phyloP scores from a whole-genome alignment of 2,329 filamentous ascomycete species.

The Plenodomus biglobosus region DNA sequence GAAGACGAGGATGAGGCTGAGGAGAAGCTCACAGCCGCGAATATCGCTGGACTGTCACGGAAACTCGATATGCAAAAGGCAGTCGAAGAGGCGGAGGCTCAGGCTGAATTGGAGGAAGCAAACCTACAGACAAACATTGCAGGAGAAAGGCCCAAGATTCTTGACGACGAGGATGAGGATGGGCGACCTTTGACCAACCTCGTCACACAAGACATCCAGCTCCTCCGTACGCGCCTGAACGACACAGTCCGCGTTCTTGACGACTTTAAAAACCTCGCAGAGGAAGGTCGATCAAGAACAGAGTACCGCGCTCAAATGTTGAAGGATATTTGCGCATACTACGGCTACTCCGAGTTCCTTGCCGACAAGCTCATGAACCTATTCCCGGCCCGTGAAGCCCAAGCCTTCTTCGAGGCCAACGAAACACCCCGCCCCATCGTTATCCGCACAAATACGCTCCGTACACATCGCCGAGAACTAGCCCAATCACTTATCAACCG shows the following conservation, averaged over 20 bases:
- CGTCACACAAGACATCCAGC: conserved; percentile 79
- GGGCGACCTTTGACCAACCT: conserved; percentile 61
- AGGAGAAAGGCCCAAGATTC: conserved; percentile 63
- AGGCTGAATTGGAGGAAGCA: conserved; percentile 81
- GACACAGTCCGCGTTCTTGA: conserved; percentile 91
- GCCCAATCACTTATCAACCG: conserved; percentile 94
- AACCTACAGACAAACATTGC: conserved; percentile 93
- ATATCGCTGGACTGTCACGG: conserved; percentile 87
- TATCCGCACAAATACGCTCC: conserved; percentile 93
- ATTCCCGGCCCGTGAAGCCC: conserved; percentile 89
- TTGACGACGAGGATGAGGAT: conserved; percentile 63
- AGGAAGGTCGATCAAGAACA: conserved; percentile 76
- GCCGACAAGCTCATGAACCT: conserved; percentile 93
- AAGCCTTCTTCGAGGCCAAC: conserved; percentile 99
- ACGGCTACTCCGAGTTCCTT: conserved; percentile 92
- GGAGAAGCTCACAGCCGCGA: conserved; percentile 89
- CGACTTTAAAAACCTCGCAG: conserved; percentile 79
- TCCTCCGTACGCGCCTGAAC: conserved; percentile 84
- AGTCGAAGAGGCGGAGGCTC: conserved; percentile 77
- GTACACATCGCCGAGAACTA: conserved; percentile 73
- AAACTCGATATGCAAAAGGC: conserved; percentile 79
- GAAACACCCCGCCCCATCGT: conserved; percentile 91
- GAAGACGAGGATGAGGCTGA: conserved; percentile 90
- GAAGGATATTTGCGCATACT: conserved; percentile 93
- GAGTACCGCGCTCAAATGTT: conserved; percentile 87